Evolutionary conservation across 208 protist genomes (phyloP), one percentile per base, ranked within the genome.

Genomic region (Leishmania turanica): DNA sequence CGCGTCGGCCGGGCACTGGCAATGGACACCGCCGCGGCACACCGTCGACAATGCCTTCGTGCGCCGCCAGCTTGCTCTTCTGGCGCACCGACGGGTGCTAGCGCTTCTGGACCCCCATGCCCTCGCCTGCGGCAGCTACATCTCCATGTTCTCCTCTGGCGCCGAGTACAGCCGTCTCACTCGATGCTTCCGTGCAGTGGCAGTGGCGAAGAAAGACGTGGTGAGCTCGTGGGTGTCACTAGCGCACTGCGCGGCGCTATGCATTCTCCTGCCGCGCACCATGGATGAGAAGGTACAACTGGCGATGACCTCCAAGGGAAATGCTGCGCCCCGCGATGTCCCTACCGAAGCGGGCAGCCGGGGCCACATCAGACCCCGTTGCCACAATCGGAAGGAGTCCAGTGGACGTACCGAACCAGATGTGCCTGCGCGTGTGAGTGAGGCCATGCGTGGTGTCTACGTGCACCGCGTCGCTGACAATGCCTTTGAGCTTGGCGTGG

Each of bases 141-240:
- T 90, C 13, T 95, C 92, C 58, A 79, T 90, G 75, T 91, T 89
- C 51, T 85, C 79, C 45, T 84, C 87, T 24, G 60, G 64, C 42
- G 84, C 87, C 9, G 84, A 85, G 51, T 95, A 88, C 86, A 84
- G 66, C 27, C 60, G 34, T 0, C 75, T 71, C 51, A 95, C 92
- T 6, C 77, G 82, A 17, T 92, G 89, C 71, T 89, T 93, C 81
- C 79, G 81, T 27, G 75, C 85, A 31, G 72, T 80, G 45, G 27
- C 19, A 5, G 65, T 92, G 21, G 34, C 78, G 75, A 60, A n/a
- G 24, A 79, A 79, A 5, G 42, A 83, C 19, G 76, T 84, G 24
- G 5, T 62, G 45, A 56, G 40, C 21, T 73, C 79, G 37, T 95
- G 91, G 91, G 15, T 75, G 40, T 51, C 31, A 2, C 54, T 81